Evolutionary conservation across 345 rosid species (phyloP), one percentile per base, ranked within the genome.

Genomic region (Brassica cretica): DNA sequence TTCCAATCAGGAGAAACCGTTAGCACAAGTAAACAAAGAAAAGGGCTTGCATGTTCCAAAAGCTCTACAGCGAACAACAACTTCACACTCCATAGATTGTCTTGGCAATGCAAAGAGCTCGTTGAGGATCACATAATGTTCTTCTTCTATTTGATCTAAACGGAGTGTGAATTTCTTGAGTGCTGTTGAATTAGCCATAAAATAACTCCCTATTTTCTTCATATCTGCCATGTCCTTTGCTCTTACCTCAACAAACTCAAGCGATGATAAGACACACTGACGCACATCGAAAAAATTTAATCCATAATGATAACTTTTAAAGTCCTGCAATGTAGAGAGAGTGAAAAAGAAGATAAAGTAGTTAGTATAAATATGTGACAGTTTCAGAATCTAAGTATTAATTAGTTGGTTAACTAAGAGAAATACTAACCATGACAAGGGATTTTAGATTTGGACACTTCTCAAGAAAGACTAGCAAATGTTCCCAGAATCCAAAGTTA

Each of bases 161-260:
- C 33, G 14, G 6, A 76, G 73, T 21, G 68, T 68, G 15, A 76
- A n/a, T 76, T 46, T 76, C 62, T 29, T 76, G 46, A 76, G 58
- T 35, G 56, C 18, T 49, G 56, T 49, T 49, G 56, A 49, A 49
- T 49, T 49, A 49, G 56, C 56, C 18, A 49, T 49, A n/a, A 49
- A 49, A 49, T 49, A 49, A 14, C 56, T n/a, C 56, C 56, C 56
- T 49, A 49, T 14, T 14, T 49, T 49, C 56, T 4, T 14, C 56
- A 49, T 49, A 49, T 14, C 56, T 16, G 56, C 56, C 56, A 4
- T 49, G 56, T n/a, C 18, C 6, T n/a, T 49, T 49, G 56, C 56
- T 49, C 56, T 49, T 49, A 49, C 56, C 56, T 49, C 56, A 49
- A 49, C 56, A 49, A n/a, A 49, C 56, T 49, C 56, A 49, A 49